Evolutionary conservation across 768 basidiomycete species (phyloP).

Genomic region (Kwoniella bestiolae): DNA sequence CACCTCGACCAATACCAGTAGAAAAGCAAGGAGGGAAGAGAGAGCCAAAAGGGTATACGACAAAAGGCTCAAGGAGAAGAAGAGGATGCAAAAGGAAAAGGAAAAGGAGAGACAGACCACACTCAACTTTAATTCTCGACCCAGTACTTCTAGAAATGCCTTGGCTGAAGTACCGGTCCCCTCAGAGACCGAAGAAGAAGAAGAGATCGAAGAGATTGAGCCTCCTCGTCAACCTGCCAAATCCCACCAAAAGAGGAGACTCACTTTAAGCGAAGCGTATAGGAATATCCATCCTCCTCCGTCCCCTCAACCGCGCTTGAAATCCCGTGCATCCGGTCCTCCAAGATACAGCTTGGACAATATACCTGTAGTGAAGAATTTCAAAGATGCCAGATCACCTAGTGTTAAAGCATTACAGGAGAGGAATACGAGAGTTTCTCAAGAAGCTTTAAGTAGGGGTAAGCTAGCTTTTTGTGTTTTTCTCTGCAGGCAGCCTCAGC

Average conservation of each 20-base stretch:
- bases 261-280: constrained; percentile 1
- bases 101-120: background rate
- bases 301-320: background rate
- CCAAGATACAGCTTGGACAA: background rate
- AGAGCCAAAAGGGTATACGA: constrained; percentile 7
- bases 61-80: background rate
- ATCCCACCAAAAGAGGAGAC: background rate
- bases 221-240: background rate
- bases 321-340: background rate
- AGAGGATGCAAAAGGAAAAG: background rate
- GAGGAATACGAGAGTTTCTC: background rate
- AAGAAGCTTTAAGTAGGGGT: background rate
- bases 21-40: background rate
- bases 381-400: background rate
- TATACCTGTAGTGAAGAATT: background rate
- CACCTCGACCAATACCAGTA: background rate
- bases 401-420: constrained; percentile 2
- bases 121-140: background rate
- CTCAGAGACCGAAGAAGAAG: background rate
- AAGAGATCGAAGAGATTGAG: background rate
- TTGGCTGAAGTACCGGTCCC: background rate
- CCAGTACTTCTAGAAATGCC: background rate
- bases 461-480: background rate
- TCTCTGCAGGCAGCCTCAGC: background rate
- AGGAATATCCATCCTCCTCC: constrained; percentile 1